phyloP scores from a whole-genome alignment of 1,284 basidiomycete species.

The Heterobasidion parviporum region DNA sequence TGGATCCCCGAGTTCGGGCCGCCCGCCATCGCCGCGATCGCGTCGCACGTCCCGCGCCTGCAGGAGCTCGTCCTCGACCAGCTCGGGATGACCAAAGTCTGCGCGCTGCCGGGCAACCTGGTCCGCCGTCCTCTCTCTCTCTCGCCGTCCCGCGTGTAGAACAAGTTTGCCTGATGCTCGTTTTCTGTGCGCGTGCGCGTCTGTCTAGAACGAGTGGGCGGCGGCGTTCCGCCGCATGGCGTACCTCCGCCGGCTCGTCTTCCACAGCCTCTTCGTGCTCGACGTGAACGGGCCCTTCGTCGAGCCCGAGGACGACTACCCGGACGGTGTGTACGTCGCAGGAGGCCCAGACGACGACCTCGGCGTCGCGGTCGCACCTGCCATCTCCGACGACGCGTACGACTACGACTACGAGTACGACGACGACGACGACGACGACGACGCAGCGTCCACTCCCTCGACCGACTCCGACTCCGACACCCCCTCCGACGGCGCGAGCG shows the following conservation, averaged over 20 bases:
- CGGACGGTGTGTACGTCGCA: neutral
- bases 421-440: neutral
- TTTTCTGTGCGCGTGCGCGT: neutral
- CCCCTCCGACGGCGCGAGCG: no score
- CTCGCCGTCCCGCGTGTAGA: neutral
- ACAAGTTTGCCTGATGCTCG: neutral
- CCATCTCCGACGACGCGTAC: neutral
- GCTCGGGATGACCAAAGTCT: slow-evolving; percentile 4
- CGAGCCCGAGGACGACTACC: neutral
- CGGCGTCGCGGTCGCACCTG: neutral
- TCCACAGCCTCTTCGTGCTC: slow-evolving; percentile 11
- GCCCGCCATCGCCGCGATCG: slow-evolving; percentile 5
- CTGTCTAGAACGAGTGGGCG: slow-evolving; percentile 8
- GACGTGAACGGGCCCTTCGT: slow-evolving; percentile 2
- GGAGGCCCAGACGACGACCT: slow-evolving; percentile 1
- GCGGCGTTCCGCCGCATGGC: slow-evolving; percentile 7
- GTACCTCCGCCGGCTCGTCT: slow-evolving; percentile 7
- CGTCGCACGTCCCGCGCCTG: slow-evolving; percentile 17
- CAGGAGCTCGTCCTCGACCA: slow-evolving; percentile 13
- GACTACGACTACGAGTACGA: no score
- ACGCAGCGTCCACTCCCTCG: neutral
- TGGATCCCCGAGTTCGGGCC: slow-evolving; percentile 10
- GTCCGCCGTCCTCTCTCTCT: slow-evolving; percentile 4
- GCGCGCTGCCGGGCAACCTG: slow-evolving; percentile 8
- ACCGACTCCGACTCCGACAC: neutral